Conservation (phyloP, 768 basidiomycete species). For the Tephrocybe sp. region DNA sequence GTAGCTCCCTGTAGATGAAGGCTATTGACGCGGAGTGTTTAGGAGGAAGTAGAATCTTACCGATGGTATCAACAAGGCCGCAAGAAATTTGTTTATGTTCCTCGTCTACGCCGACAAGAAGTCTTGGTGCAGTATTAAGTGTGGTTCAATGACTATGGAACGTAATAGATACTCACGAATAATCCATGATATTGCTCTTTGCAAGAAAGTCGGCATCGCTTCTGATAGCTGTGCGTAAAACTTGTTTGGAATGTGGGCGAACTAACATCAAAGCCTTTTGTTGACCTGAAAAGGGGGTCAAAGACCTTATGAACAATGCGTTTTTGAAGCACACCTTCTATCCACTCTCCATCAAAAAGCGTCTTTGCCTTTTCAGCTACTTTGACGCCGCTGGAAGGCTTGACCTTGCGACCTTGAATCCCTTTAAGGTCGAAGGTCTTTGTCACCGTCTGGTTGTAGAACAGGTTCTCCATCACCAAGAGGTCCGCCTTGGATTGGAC, state of each 20-base stretch:
- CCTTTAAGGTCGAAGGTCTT: conserved; percentile 84
- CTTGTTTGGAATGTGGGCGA: conserved; percentile 69
- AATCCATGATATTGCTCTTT: conserved; percentile 82
- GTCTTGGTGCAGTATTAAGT: conserved; percentile 29
- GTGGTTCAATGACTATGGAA: no score
- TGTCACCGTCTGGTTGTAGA: conserved; percentile 63
- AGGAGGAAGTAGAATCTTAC: conserved; percentile 24
- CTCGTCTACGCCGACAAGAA: conserved; percentile 72
- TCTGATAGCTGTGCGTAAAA: conserved; percentile 65
- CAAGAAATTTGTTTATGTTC: conserved; percentile 66
- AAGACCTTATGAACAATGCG: not conserved
- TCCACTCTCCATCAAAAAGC: conserved; percentile 82
- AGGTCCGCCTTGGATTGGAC: conserved; percentile 71
- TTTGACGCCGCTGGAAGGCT: conserved; percentile 36
- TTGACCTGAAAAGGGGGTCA: conserved; percentile 44
- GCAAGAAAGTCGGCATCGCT: conserved; percentile 74
- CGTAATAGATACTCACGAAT: conserved; percentile 62
- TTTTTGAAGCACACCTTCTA: conserved; percentile 52
- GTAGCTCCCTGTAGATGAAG: conserved; percentile 58
- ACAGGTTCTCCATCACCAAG: conserved; percentile 84
- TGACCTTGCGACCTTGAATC: conserved; percentile 74
- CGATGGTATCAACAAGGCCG: conserved; percentile 84
- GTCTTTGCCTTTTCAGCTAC: conserved; percentile 47
- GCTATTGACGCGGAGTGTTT: not conserved
- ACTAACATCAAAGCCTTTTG: conserved; percentile 63